Evolutionary conservation across 2,329 filamentous ascomycete species (phyloP).

Genomic region (Calcarisporium arbuscula): DNA sequence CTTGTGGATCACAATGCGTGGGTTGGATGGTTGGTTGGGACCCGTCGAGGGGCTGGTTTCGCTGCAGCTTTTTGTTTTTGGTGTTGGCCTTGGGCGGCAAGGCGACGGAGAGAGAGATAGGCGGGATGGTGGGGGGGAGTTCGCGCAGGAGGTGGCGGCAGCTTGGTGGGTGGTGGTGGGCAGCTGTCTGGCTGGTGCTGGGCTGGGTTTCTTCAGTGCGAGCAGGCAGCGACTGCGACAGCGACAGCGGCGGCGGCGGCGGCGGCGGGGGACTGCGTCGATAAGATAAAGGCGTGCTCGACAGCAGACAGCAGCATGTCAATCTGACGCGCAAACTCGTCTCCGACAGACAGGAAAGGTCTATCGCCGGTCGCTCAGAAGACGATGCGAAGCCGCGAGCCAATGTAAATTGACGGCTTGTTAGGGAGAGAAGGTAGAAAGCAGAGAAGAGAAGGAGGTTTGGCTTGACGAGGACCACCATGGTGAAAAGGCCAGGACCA

Average conservation of each 20-base stretch:
- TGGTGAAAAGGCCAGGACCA: slow-evolving; percentile 14
- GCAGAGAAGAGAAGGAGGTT: slow-evolving; percentile 17
- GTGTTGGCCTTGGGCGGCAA: slow-evolving; percentile 14
- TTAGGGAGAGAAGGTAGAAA: slow-evolving; percentile 14
- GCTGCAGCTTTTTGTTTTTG: slow-evolving; percentile 11
- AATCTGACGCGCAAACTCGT: slow-evolving; percentile 3
- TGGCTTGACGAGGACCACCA: slow-evolving; percentile 12
- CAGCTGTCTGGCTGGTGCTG: too few species aligned
- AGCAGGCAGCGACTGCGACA: too few species aligned
- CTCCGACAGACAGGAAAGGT: slow-evolving; percentile 1
- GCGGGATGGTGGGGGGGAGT: slow-evolving; percentile 9
- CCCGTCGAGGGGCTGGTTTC: slow-evolving; percentile 12
- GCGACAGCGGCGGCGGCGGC: slow-evolving; percentile 4
- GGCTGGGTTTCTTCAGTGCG: too few species aligned
- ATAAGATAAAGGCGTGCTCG: slow-evolving; percentile 2
- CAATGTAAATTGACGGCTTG: slow-evolving; percentile 8
- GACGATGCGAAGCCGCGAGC: slow-evolving; percentile 9
- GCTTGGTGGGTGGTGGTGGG: neutral
- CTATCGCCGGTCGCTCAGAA: slow-evolving; percentile 18
- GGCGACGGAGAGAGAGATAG: slow-evolving; percentile 9
- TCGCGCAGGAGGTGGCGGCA: neutral
- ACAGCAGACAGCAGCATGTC: slow-evolving; percentile 8
- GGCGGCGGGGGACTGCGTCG: neutral
- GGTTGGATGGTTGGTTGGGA: too few species aligned
- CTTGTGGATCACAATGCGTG: too few species aligned